These are phyloP conservation scores for Ballota nigra DNA, from an alignment of 257 asterid species.

Conservation along the genomic window DNA sequence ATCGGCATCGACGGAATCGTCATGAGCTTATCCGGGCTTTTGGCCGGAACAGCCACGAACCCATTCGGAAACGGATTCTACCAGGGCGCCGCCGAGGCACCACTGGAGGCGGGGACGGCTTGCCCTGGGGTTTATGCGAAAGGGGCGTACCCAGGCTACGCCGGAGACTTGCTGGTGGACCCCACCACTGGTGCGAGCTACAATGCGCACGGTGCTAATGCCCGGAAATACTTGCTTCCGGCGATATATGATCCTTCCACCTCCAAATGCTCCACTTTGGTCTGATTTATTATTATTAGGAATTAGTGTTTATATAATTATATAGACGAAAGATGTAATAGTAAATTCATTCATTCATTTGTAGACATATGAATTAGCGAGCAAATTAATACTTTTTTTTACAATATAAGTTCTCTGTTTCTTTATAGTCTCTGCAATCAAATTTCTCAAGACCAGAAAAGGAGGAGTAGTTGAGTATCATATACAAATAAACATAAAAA, in stretches of 20 bases:
- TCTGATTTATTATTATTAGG: slow-evolving; percentile 30
- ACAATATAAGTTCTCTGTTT: no score
- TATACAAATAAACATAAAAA: no score
- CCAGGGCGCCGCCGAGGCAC: slow-evolving; percentile 62
- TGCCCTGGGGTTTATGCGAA: slow-evolving; percentile 76
- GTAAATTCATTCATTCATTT: slow-evolving; percentile 17
- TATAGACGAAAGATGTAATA: not conserved
- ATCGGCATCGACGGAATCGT: no score
- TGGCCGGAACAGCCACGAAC: no score
- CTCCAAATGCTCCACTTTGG: no score
- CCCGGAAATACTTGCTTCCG: slow-evolving; percentile 66
- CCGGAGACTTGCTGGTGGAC: no score
- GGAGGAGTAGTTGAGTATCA: no score
- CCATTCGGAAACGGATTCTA: no score
- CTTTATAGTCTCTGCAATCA: no score
- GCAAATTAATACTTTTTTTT: slow-evolving; percentile 7
- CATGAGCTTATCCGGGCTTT: no score
- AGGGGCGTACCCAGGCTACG: slow-evolving; percentile 84
- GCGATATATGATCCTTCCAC: slow-evolving; percentile 66
- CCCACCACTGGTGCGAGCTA: slow-evolving; percentile 84
- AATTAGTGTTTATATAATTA: no score
- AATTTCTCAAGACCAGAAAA: no score
- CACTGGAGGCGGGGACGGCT: slow-evolving; percentile 70
- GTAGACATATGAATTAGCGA: slow-evolving; percentile 14
- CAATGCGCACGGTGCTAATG: slow-evolving; percentile 62